Conservation (phyloP, 2,329 filamentous ascomycete genomes). For the Fusarium cyanostomum region DNA sequence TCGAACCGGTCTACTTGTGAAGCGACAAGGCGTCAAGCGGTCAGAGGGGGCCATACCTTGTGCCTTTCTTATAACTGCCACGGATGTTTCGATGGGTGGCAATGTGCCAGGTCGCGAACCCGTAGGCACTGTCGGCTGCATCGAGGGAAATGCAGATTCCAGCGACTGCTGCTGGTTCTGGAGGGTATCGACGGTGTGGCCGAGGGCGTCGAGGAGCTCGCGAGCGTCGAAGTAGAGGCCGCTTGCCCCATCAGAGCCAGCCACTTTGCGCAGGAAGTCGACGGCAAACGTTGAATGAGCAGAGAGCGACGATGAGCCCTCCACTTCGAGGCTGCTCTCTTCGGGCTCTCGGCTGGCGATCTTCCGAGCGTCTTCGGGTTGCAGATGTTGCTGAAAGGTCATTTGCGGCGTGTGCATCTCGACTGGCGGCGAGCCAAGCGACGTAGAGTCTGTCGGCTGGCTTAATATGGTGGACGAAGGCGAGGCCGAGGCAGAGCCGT, state of each 20-base stretch:
- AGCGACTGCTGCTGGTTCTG: not conserved
- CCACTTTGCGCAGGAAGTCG: too few relatives aligned
- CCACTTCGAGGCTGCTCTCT: not conserved
- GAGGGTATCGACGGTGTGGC: too few relatives aligned
- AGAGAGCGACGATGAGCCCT: not conserved
- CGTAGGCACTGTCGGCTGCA: too few relatives aligned
- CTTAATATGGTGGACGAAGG: not conserved
- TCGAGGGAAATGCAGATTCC: not conserved
- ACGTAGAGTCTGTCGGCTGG: not conserved
- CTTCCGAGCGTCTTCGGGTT: not conserved
- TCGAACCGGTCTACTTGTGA: too few relatives aligned
- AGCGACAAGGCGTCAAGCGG: too few relatives aligned
- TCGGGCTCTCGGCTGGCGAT: not conserved
- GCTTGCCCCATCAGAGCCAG: too few relatives aligned
- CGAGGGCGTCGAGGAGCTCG: too few relatives aligned
- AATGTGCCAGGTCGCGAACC: not conserved
- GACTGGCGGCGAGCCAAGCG: not conserved
- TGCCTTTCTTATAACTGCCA: not conserved
- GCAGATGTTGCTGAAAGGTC: not conserved
- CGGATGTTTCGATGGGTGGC: not conserved
- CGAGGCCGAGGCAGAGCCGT: not conserved
- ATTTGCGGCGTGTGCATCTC: not conserved
- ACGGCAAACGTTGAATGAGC: too few relatives aligned
- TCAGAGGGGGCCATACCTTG: not conserved
- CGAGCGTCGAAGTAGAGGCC: too few relatives aligned